Base-by-base conservation (phyloP, 2,329 filamentous ascomycete genomes). In the Graphilbum fragrans region DNA sequence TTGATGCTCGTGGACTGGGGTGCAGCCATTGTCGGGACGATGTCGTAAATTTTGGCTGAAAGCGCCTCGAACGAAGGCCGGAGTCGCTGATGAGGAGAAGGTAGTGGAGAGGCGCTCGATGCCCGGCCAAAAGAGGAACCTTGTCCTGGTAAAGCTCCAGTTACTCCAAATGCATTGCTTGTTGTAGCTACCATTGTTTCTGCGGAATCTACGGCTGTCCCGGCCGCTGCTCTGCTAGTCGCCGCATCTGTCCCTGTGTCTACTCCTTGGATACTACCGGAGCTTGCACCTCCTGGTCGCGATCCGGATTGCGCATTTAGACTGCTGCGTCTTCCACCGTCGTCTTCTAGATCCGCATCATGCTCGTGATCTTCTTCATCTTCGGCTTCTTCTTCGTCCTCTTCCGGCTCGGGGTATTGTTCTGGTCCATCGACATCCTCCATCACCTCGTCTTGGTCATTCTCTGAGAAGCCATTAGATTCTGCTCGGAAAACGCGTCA, bases 1-100 rank as follows among this genome's bases (percentile, higher is more conserved):
- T 98, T 98, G 61, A 98, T 86, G 41, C 87, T 95, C 3, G 92
- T 98, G 47, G 86, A 84, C 58, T 95, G 88, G 1, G 92, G 92
- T 3, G 92, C 92, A 2, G 92, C 92, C 64, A 96, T 96, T 19
- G 92, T 96, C 2, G 92, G 92, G 1, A 94, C 82, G 45, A 98
- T 94, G 57, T 98, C 92, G 65, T 96, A 98, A 2, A 82, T 75
- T 33, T 71, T 66, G 14, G 92, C 90, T 2, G 72, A 80, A 38
- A 94, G 65, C n/a, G 79, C 83, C 55, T 94, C 87, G 11, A 14
- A 16, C 5, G 29, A 31, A 16, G 29, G 35, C 35, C 21, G 50
- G 44, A 5, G 82, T 37, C 74, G 77, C 52, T 58, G 67, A 46
- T 51, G 57, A 35, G 53, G 58, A 8, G n/a, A 33, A 3, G 43